Base-by-base conservation (phyloP, 352 stramenopile genomes). In the Pythium sp. region DNA sequence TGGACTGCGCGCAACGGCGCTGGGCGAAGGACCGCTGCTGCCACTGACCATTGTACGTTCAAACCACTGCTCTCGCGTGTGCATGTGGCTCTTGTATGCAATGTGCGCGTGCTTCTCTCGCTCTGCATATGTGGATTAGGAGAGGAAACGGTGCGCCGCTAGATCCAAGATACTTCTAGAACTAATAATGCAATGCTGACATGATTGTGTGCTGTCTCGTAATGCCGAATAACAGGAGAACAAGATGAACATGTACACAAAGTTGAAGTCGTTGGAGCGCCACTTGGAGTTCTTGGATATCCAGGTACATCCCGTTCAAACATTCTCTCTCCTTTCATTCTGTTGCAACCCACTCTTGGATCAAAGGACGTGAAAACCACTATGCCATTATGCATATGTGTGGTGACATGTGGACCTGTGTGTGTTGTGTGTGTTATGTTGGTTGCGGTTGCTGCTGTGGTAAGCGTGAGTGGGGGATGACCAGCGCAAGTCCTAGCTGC, bases 281-380 rank as follows among this genome's bases (percentile, higher is more conserved):
- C 84, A 93, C 60, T 64, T 93, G 36, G 86, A 93, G 80, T 93
- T 93, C 64, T 69, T 87, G 63, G 85, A 94, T 71, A 96, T 96
- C 63, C 88, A 96, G 72, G 74, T 86, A 53, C 54, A 64, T 5
- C 2, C 6, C 43, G 8, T 22, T 24, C 5, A 49, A 51, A 22
- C 43, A 51, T 22, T 18, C 43, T 51, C 18, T 20, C 11, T 22
- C 2, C 43, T 51, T 26, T 26, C 24, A 26, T 26, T 26, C 24
- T 26, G 24, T 26, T 26, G 24, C 24, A 26, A 26, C 24, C 24
- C 24, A 26, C 24, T 26, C 24, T 26, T 26, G 24, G 24, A 26
- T 26, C 24, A 26, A 26, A 26, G 24, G 24, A 26, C 24, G 24
- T 26, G 24, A 26, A 1, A 26, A 26, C 24, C 24, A 26, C 24